Percentiles rank a stretch among this genome's conserved stretches.
Conservation (phyloP, 1,139 yeast species). For the Kodamaea anthophila region DNA sequence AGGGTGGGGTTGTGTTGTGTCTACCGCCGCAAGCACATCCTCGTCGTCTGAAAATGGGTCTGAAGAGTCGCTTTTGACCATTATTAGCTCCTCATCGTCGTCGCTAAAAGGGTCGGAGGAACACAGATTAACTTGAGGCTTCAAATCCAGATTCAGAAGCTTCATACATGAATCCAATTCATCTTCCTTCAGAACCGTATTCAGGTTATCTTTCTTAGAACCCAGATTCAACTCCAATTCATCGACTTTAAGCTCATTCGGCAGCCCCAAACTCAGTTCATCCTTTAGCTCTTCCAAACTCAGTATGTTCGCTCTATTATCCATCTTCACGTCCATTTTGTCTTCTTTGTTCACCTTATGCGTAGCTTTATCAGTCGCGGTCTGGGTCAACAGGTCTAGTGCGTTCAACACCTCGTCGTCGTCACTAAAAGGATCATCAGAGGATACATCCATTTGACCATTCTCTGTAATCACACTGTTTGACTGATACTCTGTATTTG, state of each 20-base stretch:
- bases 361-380: neutral
- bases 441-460: conserved; percentile 6
- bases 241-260: neutral
- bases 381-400: conserved; percentile 1
- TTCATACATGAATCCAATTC: too few relatives aligned
- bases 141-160: too few relatives aligned
- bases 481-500: too few relatives aligned
- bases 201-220: too few relatives aligned
- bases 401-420: conserved; percentile 23
- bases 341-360: neutral
- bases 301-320: too few relatives aligned
- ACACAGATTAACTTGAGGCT: neutral
- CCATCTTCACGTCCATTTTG: neutral
- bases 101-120: neutral
- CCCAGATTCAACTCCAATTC: conserved; percentile 1
- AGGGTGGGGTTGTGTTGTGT: neutral
- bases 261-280: neutral
- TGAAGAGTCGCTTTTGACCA: neutral
- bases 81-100: too few relatives aligned
- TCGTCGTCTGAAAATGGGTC: conserved; percentile 4
- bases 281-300: neutral
- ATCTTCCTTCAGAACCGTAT: too few relatives aligned
- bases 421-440: conserved; percentile 29
- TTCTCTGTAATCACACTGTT: neutral
- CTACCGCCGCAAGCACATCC: neutral